phyloP scores from a whole-genome alignment of 495 filamentous ascomycete species.

The Tuber calosporum region DNA sequence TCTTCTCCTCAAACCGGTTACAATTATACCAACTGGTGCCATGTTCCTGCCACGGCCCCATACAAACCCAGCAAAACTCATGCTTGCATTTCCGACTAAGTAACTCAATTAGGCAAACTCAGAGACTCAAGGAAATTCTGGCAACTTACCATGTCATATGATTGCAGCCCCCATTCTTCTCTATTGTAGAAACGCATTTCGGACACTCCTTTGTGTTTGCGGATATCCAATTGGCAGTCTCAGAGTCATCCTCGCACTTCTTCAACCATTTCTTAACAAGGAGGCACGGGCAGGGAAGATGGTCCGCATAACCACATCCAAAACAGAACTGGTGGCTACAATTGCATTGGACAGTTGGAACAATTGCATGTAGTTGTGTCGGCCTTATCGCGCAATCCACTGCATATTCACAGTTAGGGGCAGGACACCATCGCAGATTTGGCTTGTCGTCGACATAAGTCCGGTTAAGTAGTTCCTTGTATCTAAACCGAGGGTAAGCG shows the following conservation, averaged over 20 bases:
- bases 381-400: slow-evolving; percentile 80
- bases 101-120: slow-evolving; percentile 17
- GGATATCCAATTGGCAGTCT: slow-evolving; percentile 98
- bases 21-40: slow-evolving; percentile 99
- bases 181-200: slow-evolving; percentile 89
- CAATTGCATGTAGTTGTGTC: slow-evolving; percentile 71
- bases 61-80: slow-evolving; percentile 99
- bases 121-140: neutral
- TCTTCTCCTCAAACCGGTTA: slow-evolving; percentile 94
- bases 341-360: slow-evolving; percentile 77
- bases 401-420: slow-evolving; percentile 88
- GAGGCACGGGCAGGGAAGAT: slow-evolving; percentile 85
- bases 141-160: slow-evolving; percentile 78
- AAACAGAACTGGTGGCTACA: slow-evolving; percentile 90
- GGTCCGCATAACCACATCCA: slow-evolving; percentile 85
- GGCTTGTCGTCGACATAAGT: slow-evolving; percentile 97
- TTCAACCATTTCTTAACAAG: slow-evolving; percentile 94
- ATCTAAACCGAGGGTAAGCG: slow-evolving; percentile 46
- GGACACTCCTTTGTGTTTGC: slow-evolving; percentile 98
- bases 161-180: slow-evolving; percentile 99
- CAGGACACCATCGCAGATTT: slow-evolving; percentile 91
- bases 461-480: slow-evolving; percentile 76
- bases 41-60: slow-evolving; percentile 97
- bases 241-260: slow-evolving; percentile 97
- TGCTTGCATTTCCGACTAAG: slow-evolving; percentile 80